Conservation (phyloP, 148 eudicot species). For the Tetragonia tetragonoides region DNA sequence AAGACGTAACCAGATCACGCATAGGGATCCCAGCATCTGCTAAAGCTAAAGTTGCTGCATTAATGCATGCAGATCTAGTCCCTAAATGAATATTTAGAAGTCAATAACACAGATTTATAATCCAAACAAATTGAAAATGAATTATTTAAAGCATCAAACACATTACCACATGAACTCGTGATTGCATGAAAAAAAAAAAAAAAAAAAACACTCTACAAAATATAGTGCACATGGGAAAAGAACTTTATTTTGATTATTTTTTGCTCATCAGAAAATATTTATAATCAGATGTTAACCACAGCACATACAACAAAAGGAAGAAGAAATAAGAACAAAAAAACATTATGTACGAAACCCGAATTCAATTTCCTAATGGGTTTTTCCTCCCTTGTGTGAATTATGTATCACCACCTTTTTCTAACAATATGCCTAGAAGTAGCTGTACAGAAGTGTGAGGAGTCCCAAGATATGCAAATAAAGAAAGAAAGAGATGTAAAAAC, state of each 20-base stretch:
- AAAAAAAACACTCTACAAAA: background rate
- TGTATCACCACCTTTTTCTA: too few relatives aligned
- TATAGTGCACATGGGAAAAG: background rate
- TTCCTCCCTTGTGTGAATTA: too few relatives aligned
- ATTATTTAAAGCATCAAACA: background rate
- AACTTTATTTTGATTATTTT: too few relatives aligned
- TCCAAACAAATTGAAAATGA: background rate
- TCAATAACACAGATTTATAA: background rate
- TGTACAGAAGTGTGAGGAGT: too few relatives aligned
- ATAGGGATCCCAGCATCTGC: conserved; percentile 99
- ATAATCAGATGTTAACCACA: background rate
- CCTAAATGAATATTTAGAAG: conserved; percentile 39
- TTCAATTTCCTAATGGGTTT: too few relatives aligned
- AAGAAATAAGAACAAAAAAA: background rate
- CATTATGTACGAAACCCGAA: too few relatives aligned
- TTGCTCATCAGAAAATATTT: background rate
- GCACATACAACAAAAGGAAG: background rate
- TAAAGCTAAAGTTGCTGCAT: conserved; percentile 96
- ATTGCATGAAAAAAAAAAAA: too few relatives aligned
- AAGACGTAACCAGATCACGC: conserved; percentile 91
- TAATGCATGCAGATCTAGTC: conserved; percentile 96
- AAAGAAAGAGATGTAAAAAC: background rate
- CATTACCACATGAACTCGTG: background rate
- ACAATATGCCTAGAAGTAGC: too few relatives aligned
- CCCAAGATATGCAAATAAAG: background rate